These are phyloP conservation scores for Podosphaera fusca DNA, from an alignment of 2,329 filamentous ascomycete genomes.

Conservation along the genomic window DNA sequence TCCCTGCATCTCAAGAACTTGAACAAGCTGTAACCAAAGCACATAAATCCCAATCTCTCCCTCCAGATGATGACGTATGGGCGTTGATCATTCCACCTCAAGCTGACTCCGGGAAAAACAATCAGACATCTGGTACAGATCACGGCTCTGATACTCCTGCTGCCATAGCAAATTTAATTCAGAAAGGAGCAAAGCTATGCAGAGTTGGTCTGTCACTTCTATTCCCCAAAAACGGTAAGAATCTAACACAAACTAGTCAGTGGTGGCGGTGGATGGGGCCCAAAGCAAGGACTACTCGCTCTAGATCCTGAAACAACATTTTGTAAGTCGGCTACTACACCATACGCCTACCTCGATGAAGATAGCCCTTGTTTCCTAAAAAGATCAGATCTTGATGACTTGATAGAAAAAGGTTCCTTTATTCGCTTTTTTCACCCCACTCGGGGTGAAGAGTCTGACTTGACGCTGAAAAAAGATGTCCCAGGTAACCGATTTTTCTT, in stretches of 20 bases:
- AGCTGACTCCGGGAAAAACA: background rate
- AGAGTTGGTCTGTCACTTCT: slow-evolving; percentile 12
- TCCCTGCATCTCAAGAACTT: slow-evolving; percentile 48
- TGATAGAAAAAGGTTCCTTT: slow-evolving; percentile 37
- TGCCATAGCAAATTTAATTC: slow-evolving; percentile 8
- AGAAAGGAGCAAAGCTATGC: slow-evolving; percentile 10
- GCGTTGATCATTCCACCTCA: slow-evolving; percentile 37
- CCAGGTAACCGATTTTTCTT: background rate
- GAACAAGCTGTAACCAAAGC: slow-evolving; percentile 37
- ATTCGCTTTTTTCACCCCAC: slow-evolving; percentile 39
- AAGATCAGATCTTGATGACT: slow-evolving; percentile 22
- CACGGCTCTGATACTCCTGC: background rate
- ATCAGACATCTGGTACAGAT: too few species aligned
- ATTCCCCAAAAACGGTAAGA: background rate
- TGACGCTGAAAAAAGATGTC: background rate
- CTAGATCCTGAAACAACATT: slow-evolving; percentile 46
- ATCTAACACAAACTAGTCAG: slow-evolving; percentile 29
- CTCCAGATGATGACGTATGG: slow-evolving; percentile 40
- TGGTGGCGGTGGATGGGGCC: slow-evolving; percentile 67
- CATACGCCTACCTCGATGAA: slow-evolving; percentile 23
- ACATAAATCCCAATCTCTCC: slow-evolving; percentile 19
- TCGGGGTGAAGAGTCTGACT: background rate
- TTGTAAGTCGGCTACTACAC: slow-evolving; percentile 25
- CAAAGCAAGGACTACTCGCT: slow-evolving; percentile 55
- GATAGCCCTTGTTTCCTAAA: slow-evolving; percentile 12